phyloP scores from a whole-genome alignment of 2,329 filamentous ascomycete genomes.

The Exophiala aquamarina region DNA sequence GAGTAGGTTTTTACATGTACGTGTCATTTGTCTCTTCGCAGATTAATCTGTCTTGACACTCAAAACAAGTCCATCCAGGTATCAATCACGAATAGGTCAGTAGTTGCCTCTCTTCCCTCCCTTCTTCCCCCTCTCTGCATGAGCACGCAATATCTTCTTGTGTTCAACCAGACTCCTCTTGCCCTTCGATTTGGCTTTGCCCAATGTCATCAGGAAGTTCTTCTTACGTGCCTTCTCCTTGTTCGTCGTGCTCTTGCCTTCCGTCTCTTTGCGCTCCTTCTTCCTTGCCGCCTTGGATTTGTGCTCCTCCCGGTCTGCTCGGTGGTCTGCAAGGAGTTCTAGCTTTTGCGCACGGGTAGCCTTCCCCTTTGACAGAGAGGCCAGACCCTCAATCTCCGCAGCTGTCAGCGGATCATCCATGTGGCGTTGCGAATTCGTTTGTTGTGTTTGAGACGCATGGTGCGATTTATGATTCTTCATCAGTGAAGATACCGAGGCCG shows the following conservation, averaged over 20 bases:
- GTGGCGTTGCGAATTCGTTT: conserved; percentile 60
- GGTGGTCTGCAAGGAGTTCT: conserved; percentile 77
- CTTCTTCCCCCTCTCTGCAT: conserved; percentile 75
- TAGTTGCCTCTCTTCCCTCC: conserved; percentile 37
- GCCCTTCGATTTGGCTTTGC: conserved; percentile 92
- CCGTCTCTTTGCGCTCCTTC: conserved; percentile 80
- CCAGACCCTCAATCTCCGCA: conserved; percentile 85
- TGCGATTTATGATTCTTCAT: conserved; percentile 35
- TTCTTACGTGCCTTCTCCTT: conserved; percentile 95
- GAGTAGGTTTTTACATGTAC: too few relatives aligned
- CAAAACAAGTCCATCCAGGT: too few relatives aligned
- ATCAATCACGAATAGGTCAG: not conserved
- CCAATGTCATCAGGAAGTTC: conserved; percentile 98
- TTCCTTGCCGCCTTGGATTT: conserved; percentile 81
- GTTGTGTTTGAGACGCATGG: conserved; percentile 46
- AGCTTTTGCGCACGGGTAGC: conserved; percentile 86
- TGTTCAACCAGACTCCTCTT: conserved; percentile 91
- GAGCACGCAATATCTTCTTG: conserved; percentile 73
- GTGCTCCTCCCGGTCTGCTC: conserved; percentile 74
- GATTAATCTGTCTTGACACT: too few relatives aligned
- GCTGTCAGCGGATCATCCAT: conserved; percentile 87
- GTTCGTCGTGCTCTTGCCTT: conserved; percentile 96
- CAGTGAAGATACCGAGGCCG: conserved; percentile 69
- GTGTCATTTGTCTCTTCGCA: too few relatives aligned
- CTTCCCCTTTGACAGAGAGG: conserved; percentile 70